Evolutionary conservation across 2,329 filamentous ascomycete genomes (phyloP), one percentile per base, ranked within the genome.

Genomic region (Ophidiomyces ophidiicola): DNA sequence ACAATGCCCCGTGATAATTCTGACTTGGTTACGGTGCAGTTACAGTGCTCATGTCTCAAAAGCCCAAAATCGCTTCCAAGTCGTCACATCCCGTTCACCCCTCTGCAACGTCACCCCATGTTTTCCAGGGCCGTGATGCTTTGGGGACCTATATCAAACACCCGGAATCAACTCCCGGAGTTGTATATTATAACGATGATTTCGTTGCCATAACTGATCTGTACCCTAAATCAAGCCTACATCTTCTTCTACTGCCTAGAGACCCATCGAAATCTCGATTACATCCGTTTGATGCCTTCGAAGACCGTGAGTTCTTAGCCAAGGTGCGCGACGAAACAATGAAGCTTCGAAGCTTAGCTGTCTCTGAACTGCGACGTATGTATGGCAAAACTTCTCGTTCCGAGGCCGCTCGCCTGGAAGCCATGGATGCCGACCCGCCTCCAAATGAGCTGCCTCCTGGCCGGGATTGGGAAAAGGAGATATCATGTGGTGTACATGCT

Each of bases 191-290:
- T 58, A 74, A 75, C 47, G 67, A 73, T n/a, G 63, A 76, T 44
- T 84, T 80, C 48, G 82, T 87, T 36, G 72, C 78, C 14, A 82
- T 96, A 57, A 71, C 79, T 50, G 90, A 98, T 63, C 67, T 76
- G 45, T 98, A 76, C 55, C 87, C 90, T 6, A 98, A 96, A 60
- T 75, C 82, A 3, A 76, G 74, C 3, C 69, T 94, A 3, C 90
- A 98, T 63, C 70, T 84, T 1, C 80, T 98, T 2, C 74, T 96
- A n/a, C 75, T 96, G 4, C 84, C 87, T 5, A 80, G 87, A 35
- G 74, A 80, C 28, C 54, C 67, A 1, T 52, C 57, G 2, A 74
- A 77, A 53, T 75, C 69, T 49, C 62, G 69, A 4, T 63, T 76
- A 7, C 81, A 93, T 50, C 87, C 88, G 0, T 80, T 88, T 53